Conservation (phyloP, 169 alveolate genomes). For the Theileria orientalis region DNA sequence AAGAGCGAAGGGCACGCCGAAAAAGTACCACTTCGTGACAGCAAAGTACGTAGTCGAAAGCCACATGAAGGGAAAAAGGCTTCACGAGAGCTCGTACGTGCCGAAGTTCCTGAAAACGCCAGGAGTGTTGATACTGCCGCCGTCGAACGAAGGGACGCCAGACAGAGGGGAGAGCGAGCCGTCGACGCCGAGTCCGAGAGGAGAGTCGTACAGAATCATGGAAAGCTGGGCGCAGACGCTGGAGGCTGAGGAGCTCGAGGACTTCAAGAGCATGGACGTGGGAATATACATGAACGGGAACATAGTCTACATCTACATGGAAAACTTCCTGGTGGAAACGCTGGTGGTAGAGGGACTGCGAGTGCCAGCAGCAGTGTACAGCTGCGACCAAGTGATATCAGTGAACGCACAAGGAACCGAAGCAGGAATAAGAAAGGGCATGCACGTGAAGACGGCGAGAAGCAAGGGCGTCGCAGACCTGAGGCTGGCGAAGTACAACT, state of each 20-base stretch:
- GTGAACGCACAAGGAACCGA: conserved; percentile 14
- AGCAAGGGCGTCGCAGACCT: conserved; percentile 15
- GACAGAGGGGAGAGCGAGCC: not conserved
- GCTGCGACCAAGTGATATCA: not conserved
- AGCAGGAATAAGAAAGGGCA: conserved; percentile 29
- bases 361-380: conserved; percentile 5
- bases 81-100: conserved; percentile 23
- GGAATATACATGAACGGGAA: conserved; percentile 28
- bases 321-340: conserved; percentile 35
- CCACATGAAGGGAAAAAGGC: conserved; percentile 10
- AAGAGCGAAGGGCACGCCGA: conserved; percentile 22
- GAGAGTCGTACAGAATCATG: not conserved
- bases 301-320: conserved; percentile 33
- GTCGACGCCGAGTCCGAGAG: not conserved
- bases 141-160: not conserved
- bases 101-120: conserved; percentile 19
- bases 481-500: conserved; percentile 33
- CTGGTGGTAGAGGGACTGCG: conserved; percentile 9
- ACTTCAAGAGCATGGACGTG: not conserved
- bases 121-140: not conserved
- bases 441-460: conserved; percentile 28
- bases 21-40: conserved; percentile 17
- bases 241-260: not conserved
- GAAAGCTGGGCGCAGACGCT: not conserved
- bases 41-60: conserved; percentile 38